These are phyloP conservation scores for Penicillium simplicissimum DNA, from an alignment of 495 filamentous ascomycete species.

Conservation along the genomic window DNA sequence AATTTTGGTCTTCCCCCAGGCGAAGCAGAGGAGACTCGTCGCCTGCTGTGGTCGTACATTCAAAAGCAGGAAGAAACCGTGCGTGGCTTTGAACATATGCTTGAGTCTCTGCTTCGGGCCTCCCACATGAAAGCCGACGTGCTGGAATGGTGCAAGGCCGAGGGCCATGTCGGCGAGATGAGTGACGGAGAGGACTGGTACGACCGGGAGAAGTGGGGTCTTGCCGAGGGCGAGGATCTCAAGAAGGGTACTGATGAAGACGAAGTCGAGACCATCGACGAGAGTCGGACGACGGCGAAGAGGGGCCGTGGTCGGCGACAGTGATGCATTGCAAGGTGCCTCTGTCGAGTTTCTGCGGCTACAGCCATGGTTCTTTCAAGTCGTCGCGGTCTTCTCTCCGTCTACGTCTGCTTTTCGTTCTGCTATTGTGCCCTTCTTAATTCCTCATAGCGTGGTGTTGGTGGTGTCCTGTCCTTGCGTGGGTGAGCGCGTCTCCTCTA, in stretches of 20 bases:
- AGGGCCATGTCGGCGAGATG: slow-evolving; percentile 82
- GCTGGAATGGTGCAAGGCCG: slow-evolving; percentile 83
- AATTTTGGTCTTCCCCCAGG: slow-evolving; percentile 75
- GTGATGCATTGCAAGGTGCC: slow-evolving; percentile 12
- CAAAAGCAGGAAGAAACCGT: slow-evolving; percentile 96
- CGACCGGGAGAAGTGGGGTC: slow-evolving; percentile 83
- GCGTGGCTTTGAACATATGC: slow-evolving; percentile 73
- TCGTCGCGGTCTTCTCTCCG: not conserved
- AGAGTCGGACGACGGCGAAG: slow-evolving; percentile 76
- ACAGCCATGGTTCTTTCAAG: not conserved
- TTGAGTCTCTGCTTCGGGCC: slow-evolving; percentile 72
- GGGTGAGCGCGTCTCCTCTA: slow-evolving; percentile 11
- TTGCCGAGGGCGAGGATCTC: slow-evolving; percentile 70
- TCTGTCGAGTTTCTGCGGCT: not conserved
- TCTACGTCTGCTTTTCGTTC: not conserved
- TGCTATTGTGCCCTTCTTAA: slow-evolving; percentile 5
- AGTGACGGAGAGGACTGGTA: slow-evolving; percentile 97
- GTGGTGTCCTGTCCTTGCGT: slow-evolving; percentile 21
- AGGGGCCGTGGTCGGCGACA: slow-evolving; percentile 45
- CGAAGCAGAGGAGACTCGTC: slow-evolving; percentile 88
- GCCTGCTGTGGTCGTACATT: slow-evolving; percentile 78
- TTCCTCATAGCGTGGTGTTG: slow-evolving; percentile 33
- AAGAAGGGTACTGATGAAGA: slow-evolving; percentile 93
- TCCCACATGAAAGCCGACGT: slow-evolving; percentile 78
- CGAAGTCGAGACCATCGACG: slow-evolving; percentile 72